Percentiles rank a stretch among this genome's conserved stretches.
These are phyloP conservation scores for Paraglomus brasilianum DNA, from an alignment of 192 early-diverging fungal species.

Conservation along the genomic window DNA sequence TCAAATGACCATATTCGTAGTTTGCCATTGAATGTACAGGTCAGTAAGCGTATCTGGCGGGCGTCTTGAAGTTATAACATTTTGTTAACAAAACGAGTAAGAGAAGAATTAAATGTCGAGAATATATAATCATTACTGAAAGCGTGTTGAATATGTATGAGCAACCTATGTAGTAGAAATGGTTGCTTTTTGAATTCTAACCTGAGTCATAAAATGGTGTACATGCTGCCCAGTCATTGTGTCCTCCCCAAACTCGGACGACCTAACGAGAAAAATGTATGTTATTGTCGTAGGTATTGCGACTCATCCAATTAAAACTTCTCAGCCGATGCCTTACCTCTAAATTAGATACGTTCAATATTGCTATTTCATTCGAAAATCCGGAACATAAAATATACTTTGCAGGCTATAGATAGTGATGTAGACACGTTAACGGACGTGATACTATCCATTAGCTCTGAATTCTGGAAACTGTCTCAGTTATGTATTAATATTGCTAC, in stretches of 20 bases:
- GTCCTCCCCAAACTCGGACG: constrained; percentile 58
- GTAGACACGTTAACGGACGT: background rate
- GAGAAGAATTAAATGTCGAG: too few species aligned
- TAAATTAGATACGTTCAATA: constrained; percentile 50
- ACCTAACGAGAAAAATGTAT: constrained; percentile 34
- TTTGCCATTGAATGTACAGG: constrained; percentile 46
- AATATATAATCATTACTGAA: too few species aligned
- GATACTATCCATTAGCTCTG: too few species aligned
- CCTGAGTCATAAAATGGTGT: constrained; percentile 49
- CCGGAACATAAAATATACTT: constrained; percentile 56
- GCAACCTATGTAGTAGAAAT: too few species aligned
- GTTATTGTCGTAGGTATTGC: background rate
- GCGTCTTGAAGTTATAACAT: constrained; percentile 35
- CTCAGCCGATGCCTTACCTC: constrained; percentile 34
- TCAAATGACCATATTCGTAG: constrained; percentile 57
- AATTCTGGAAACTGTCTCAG: too few species aligned
- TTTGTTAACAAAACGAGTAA: background rate
- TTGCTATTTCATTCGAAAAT: constrained; percentile 50
- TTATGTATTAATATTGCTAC: too few species aligned
- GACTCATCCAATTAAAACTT: background rate
- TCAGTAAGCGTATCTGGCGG: constrained; percentile 42
- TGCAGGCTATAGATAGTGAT: constrained; percentile 24
- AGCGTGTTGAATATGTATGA: too few species aligned
- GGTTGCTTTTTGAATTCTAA: constrained; percentile 17
- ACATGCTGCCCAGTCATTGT: constrained; percentile 55